These are phyloP conservation scores for Graphiopsis chlorocephala DNA, from an alignment of 2,329 filamentous ascomycete genomes.

Conservation along the genomic window DNA sequence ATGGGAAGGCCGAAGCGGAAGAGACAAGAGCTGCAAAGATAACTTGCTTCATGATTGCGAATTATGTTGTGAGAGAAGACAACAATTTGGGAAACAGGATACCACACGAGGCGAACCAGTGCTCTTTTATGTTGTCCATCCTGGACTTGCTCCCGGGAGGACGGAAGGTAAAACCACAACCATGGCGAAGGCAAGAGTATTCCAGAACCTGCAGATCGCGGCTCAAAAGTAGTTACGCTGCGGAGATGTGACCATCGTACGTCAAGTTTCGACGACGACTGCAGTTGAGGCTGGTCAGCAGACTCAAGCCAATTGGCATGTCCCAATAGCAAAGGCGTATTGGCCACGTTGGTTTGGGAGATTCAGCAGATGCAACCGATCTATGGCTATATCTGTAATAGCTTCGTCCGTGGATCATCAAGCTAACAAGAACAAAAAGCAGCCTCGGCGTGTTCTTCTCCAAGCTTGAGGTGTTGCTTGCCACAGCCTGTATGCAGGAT, in stretches of 20 bases:
- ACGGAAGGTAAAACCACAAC: neutral
- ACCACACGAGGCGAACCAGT: neutral
- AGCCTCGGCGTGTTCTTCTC: neutral
- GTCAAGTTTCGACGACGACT: neutral
- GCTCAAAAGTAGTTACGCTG: neutral
- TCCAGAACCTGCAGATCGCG: neutral
- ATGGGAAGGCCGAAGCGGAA: constrained; percentile 39
- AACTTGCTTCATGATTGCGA: constrained; percentile 27
- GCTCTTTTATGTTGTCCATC: constrained; percentile 1
- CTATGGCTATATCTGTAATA: neutral
- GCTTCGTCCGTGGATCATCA: neutral
- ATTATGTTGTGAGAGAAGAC: neutral
- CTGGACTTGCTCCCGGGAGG: neutral
- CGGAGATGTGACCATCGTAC: neutral
- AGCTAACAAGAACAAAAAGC: neutral
- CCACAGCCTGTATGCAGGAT: neutral
- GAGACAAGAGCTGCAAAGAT: constrained; percentile 25
- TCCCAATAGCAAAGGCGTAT: neutral
- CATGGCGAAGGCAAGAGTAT: neutral
- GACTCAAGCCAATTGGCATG: neutral
- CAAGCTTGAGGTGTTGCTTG: neutral
- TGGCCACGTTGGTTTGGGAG: neutral
- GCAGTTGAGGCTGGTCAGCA: constrained; percentile 1
- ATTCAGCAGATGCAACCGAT: neutral
- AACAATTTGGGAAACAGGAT: neutral